Evolutionary conservation across 805 yeast genomes (phyloP).

Genomic region (Wickerhamiella sergipiensis): DNA sequence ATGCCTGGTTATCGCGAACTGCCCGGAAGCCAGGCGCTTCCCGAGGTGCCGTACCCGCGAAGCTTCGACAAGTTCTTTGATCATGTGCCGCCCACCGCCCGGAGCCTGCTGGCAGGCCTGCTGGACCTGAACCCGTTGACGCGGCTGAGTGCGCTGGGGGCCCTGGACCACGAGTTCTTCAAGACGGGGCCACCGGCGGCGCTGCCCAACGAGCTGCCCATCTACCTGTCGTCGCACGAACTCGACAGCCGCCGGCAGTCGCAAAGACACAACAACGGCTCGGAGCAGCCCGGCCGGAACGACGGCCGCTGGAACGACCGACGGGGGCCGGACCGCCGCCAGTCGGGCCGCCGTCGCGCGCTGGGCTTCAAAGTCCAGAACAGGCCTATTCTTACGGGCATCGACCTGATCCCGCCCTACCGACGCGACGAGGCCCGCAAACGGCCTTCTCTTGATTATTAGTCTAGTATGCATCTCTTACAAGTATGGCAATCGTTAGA

Average conservation of each 20-base stretch:
- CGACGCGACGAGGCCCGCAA: slow-evolving; percentile 8
- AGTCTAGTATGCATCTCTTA: not conserved
- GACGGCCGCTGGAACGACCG: not conserved
- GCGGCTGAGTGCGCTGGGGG: slow-evolving; percentile 69
- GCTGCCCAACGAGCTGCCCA: slow-evolving; percentile 40
- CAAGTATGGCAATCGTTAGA: not conserved
- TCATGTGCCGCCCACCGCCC: slow-evolving; percentile 17
- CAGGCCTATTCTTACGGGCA: slow-evolving; percentile 11
- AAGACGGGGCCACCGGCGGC: slow-evolving; percentile 52
- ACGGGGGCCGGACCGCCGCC: not conserved
- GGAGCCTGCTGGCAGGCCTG: slow-evolving; percentile 40
- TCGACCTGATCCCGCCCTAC: slow-evolving; percentile 18
- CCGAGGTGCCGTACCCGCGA: slow-evolving; percentile 18
- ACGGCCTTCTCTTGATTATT: slow-evolving; percentile 2
- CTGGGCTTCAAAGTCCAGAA: slow-evolving; percentile 14
- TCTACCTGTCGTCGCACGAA: slow-evolving; percentile 80
- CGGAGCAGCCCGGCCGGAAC: slow-evolving; percentile 2
- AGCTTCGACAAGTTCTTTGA: slow-evolving; percentile 30
- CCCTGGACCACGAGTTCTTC: slow-evolving; percentile 60
- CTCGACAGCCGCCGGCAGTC: slow-evolving; percentile 35
- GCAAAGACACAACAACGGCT: not conserved
- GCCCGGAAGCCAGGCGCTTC: slow-evolving; percentile 29
- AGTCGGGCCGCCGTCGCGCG: slow-evolving; percentile 9
- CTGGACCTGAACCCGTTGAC: slow-evolving; percentile 56
- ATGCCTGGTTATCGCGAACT: slow-evolving; percentile 51